Evolutionary conservation across 768 basidiomycete genomes (phyloP), one percentile per base, ranked within the genome.

Genomic region (Podaxis carcinomalis): DNA sequence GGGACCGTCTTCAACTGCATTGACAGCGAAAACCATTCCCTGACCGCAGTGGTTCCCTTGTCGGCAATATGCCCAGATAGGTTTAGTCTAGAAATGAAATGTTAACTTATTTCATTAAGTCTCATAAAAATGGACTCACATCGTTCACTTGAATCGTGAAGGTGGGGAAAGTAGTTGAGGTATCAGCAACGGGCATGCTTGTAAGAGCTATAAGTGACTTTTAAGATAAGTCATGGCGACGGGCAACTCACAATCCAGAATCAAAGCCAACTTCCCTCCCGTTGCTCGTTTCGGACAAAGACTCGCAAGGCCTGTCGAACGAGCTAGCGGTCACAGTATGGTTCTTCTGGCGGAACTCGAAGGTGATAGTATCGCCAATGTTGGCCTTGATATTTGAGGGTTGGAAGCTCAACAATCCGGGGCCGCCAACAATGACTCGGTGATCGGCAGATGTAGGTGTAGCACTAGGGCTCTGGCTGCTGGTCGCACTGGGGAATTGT

Each of bases 1-100:
- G 21, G 78, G 61, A n/a, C 82, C 77, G 1, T 72, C 63, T 63
- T 81, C 82, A 35, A 77, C 72, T 11, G 86, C 78, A 68, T 86
- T 88, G 62, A 75, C 73, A 25, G 85, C 82, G 68, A 87, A 85
- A 32, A 88, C 86, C 87, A 87, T 88, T 14, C 86, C 85, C 52
- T 69, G 66, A 36, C 74, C 69, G 59, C 86, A 87, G 68, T 88
- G 86, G 54, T 72, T 72, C 14, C 71, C 70, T 68, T 87, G 86
- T 16, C 77, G 73, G 69, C 86, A 87, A 72, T 78, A 87, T 7
- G 83, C 76, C 85, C 85, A 87, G 59, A 82, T 71, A 2, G 86
- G 83, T 58, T 79, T 62, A 19, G 59, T 63, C 40, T 51, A 71
- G 2, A 68, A 68, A 66, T 37, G 10, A 5, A 39, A n/a, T 5